A percentile compares a stretch with the other conserved stretches of the same genome.
phyloP scores from a whole-genome alignment of 352 stramenopile genomes.

The Aphanomyces euteiches region DNA sequence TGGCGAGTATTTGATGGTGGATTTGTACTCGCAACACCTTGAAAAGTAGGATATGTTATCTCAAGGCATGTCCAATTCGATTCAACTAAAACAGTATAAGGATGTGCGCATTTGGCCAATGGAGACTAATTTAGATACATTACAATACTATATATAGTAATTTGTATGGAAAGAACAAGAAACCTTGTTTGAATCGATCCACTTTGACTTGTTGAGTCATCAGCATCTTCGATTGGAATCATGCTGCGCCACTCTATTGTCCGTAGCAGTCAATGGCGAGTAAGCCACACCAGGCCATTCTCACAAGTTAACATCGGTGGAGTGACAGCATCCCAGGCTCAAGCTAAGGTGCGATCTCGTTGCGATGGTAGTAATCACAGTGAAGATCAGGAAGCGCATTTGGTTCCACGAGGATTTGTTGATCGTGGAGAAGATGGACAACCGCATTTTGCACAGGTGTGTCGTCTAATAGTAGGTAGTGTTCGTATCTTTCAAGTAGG shows the following conservation, averaged over 20 bases:
- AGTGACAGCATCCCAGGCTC: slow-evolving; percentile 1
- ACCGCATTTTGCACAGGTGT: slow-evolving; percentile 6
- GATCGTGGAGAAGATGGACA: background rate
- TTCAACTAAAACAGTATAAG: too few species aligned
- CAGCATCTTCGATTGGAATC: background rate
- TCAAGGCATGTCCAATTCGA: too few species aligned
- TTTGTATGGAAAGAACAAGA: too few species aligned
- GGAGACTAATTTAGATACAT: too few species aligned
- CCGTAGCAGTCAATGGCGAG: background rate
- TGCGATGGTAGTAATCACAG: background rate
- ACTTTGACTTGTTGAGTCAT: too few species aligned
- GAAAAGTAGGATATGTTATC: too few species aligned
- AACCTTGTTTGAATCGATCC: too few species aligned
- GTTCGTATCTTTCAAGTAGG: slow-evolving; percentile 34
- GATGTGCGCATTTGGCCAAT: too few species aligned
- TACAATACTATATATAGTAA: too few species aligned
- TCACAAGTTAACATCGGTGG: slow-evolving; percentile 12
- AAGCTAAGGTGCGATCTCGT: background rate
- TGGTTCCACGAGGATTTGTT: slow-evolving; percentile 2
- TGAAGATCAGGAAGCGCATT: background rate
- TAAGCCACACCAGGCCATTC: background rate
- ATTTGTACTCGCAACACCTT: too few species aligned
- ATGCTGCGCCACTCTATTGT: slow-evolving; percentile 9
- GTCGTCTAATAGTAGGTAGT: background rate
- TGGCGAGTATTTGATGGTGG: too few species aligned